Conservation (phyloP, 2,329 filamentous ascomycete genomes). For the Aureobasidium uvarum region DNA sequence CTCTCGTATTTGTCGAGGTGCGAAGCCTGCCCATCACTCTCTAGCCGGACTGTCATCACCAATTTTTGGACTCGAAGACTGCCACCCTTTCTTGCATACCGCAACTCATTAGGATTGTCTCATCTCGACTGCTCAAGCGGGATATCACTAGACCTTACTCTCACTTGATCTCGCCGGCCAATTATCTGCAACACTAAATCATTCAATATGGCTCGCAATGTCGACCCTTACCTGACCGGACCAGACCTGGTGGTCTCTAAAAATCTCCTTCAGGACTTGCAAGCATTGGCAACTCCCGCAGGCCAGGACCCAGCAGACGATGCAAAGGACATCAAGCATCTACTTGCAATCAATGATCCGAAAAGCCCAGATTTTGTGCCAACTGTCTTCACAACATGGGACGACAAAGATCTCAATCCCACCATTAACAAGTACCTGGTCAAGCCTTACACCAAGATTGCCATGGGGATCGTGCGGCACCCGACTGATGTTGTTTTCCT, state of each 20-base stretch:
- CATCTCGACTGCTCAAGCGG: not conserved
- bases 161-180: not conserved
- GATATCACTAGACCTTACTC: too few relatives aligned
- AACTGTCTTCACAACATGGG: constrained; percentile 56
- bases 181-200: too few relatives aligned
- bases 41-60: not conserved
- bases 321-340: constrained; percentile 42
- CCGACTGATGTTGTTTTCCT: constrained; percentile 75
- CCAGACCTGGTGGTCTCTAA: constrained; percentile 44
- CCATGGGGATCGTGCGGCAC: constrained; percentile 58
- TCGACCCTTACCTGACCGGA: constrained; percentile 41
- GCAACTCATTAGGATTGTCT: not conserved
- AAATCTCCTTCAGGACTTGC: constrained; percentile 40
- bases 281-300: constrained; percentile 16
- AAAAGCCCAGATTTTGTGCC: constrained; percentile 51
- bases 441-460: constrained; percentile 59
- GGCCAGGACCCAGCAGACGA: constrained; percentile 29
- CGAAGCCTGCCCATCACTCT: not conserved
- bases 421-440: constrained; percentile 54
- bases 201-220: constrained; percentile 27
- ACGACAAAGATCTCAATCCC: constrained; percentile 48
- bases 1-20: not conserved
- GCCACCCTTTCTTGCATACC: not conserved
- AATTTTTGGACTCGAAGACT: not conserved
- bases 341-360: constrained; percentile 53